A percentile compares a stretch with the other conserved stretches of the same genome.
These are phyloP conservation scores for Gossypium bickii DNA, from an alignment of 345 rosid species.

Conservation along the genomic window DNA sequence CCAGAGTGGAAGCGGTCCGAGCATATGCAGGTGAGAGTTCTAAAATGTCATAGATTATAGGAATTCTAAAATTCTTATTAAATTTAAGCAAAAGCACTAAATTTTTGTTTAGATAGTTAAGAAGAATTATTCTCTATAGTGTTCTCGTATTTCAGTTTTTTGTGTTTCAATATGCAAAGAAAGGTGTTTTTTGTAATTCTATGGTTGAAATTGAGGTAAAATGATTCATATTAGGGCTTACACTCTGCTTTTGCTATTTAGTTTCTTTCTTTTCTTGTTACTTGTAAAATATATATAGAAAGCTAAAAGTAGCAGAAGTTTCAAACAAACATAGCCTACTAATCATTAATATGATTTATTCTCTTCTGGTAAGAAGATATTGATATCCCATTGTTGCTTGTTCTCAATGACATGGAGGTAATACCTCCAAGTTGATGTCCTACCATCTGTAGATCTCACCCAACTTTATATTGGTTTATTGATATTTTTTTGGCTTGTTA, in stretches of 20 bases:
- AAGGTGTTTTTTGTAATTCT: neutral
- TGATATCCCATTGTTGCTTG: neutral
- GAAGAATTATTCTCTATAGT: neutral
- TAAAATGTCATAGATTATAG: neutral
- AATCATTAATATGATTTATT: neutral
- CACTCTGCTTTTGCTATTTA: neutral
- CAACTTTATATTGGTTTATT: neutral
- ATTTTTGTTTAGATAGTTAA: neutral
- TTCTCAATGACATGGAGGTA: neutral
- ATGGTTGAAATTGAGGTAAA: neutral
- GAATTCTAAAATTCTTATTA: neutral
- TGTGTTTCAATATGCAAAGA: neutral
- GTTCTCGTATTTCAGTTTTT: neutral
- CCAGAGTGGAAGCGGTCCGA: conserved; percentile 75
- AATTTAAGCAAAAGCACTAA: neutral
- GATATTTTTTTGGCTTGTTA: neutral
- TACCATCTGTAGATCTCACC: neutral
- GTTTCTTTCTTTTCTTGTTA: neutral
- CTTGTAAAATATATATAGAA: neutral
- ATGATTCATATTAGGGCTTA: neutral
- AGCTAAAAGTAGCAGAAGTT: neutral
- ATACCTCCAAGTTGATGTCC: neutral
- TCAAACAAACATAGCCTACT: neutral
- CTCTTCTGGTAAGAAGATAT: neutral
- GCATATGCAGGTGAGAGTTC: conserved; percentile 67